These are phyloP conservation scores for Tricholomella constricta DNA, from an alignment of 768 basidiomycete species.

Conservation along the genomic window DNA sequence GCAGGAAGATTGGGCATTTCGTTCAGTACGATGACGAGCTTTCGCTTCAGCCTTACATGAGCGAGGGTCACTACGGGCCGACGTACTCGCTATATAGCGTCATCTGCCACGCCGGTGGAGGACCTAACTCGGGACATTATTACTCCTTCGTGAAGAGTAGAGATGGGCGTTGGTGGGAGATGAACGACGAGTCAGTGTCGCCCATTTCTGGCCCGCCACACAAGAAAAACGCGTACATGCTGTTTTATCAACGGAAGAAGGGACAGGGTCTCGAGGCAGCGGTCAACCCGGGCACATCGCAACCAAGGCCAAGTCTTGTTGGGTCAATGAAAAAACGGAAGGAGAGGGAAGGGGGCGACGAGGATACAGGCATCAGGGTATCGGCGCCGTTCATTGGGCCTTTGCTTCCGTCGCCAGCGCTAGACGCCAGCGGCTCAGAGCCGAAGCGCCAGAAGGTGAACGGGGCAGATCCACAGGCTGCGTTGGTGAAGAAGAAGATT, in stretches of 20 bases:
- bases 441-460: conserved; percentile 27
- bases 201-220: conserved; percentile 44
- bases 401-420: conserved; percentile 52
- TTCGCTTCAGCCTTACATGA: conserved; percentile 78
- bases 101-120: conserved; percentile 89
- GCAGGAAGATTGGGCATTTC: conserved; percentile 78
- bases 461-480: conserved; percentile 53
- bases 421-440: conserved; percentile 20
- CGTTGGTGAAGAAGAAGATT: conserved; percentile 54
- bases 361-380: conserved; percentile 54
- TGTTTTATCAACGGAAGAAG: conserved; percentile 87
- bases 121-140: conserved; percentile 96
- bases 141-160: conserved; percentile 78
- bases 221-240: conserved; percentile 85
- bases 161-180: conserved; percentile 80
- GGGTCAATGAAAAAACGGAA: conserved; percentile 53
- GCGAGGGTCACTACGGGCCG: conserved; percentile 73
- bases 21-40: conserved; percentile 81
- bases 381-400: conserved; percentile 65
- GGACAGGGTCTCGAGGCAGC: conserved; percentile 74
- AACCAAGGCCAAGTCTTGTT: conserved; percentile 41
- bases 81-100: conserved; percentile 88
- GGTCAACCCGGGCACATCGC: conserved; percentile 36
- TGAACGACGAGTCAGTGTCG: conserved; percentile 87
- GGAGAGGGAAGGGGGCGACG: conserved; percentile 40